Evolutionary conservation across 768 basidiomycete species (phyloP).

Genomic region (Kwoniella sp.): DNA sequence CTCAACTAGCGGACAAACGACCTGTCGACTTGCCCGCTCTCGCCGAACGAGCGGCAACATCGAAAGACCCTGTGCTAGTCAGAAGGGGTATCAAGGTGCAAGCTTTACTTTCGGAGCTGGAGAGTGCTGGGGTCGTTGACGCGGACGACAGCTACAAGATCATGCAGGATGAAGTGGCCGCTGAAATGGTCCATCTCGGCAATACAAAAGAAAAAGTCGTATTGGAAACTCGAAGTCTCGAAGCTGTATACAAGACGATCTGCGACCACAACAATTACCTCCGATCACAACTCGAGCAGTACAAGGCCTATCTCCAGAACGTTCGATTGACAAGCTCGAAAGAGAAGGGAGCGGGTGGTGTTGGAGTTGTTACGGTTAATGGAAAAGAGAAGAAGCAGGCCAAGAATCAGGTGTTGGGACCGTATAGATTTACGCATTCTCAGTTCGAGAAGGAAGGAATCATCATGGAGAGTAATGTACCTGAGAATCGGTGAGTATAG

Average conservation of each 20-base stretch:
- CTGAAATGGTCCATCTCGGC: conserved; percentile 92
- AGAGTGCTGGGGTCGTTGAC: conserved; percentile 85
- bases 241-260: conserved; percentile 98
- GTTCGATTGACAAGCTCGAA: conserved; percentile 86
- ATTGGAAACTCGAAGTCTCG: conserved; percentile 85
- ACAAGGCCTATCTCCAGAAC: conserved; percentile 98
- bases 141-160: conserved; percentile 79
- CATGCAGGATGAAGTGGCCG: conserved; percentile 96
- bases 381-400: conserved; percentile 94
- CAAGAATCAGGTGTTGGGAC: conserved; percentile 85
- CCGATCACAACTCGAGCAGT: conserved; percentile 93
- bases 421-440: conserved; percentile 95
- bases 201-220: conserved; percentile 95
- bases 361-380: conserved; percentile 91
- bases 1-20: conserved; percentile 75
- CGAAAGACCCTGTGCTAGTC: conserved; percentile 93
- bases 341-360: conserved; percentile 72
- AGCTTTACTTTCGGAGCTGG: conserved; percentile 95
- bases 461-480: conserved; percentile 98
- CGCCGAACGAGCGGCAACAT: conserved; percentile 93
- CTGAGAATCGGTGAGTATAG: conserved; percentile 83
- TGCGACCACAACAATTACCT: conserved; percentile 99
- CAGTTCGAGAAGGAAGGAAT: conserved; percentile 99
- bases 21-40: conserved; percentile 86
- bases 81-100: conserved; percentile 99